A percentile compares a stretch with the other conserved stretches of the same genome.
phyloP scores from a whole-genome alignment of 73 alveolate genomes.

The Paraurostyla sp. region DNA sequence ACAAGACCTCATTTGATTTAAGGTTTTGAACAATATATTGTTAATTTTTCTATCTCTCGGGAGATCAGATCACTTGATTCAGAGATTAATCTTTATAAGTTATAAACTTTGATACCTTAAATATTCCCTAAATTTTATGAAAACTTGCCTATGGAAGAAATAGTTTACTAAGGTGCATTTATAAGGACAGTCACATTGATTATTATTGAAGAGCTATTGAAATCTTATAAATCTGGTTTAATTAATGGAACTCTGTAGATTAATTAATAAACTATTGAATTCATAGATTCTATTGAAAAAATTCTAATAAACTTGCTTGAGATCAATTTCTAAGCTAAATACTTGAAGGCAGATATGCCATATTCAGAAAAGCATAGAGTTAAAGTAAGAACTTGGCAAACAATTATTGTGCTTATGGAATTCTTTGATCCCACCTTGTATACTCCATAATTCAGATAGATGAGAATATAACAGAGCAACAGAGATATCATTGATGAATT shows the following conservation, averaged over 20 bases:
- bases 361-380: slow-evolving; percentile 53
- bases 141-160: slow-evolving; percentile 59
- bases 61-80: slow-evolving; percentile 68
- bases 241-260: not conserved
- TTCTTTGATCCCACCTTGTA: slow-evolving; percentile 49
- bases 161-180: slow-evolving; percentile 61
- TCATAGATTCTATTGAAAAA: slow-evolving; percentile 18
- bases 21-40: slow-evolving; percentile 41
- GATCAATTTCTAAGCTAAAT: not conserved
- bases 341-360: slow-evolving; percentile 61
- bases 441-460: slow-evolving; percentile 19
- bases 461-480: not conserved
- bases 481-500: slow-evolving; percentile 17
- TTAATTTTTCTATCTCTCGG: slow-evolving; percentile 43
- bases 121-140: slow-evolving; percentile 54
- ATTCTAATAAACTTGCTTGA: not conserved
- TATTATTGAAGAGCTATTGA: slow-evolving; percentile 37
- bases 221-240: not conserved
- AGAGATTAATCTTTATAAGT: slow-evolving; percentile 41
- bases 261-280: not conserved
- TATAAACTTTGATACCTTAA: slow-evolving; percentile 19
- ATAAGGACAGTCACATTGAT: slow-evolving; percentile 37
- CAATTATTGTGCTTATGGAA: slow-evolving; percentile 30
- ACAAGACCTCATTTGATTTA: slow-evolving; percentile 34
- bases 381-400: slow-evolving; percentile 66